Percentiles rank a stretch among this genome's conserved stretches.
Conservation (phyloP, 441 rosid species). For the Arabidopsis hybrid region DNA sequence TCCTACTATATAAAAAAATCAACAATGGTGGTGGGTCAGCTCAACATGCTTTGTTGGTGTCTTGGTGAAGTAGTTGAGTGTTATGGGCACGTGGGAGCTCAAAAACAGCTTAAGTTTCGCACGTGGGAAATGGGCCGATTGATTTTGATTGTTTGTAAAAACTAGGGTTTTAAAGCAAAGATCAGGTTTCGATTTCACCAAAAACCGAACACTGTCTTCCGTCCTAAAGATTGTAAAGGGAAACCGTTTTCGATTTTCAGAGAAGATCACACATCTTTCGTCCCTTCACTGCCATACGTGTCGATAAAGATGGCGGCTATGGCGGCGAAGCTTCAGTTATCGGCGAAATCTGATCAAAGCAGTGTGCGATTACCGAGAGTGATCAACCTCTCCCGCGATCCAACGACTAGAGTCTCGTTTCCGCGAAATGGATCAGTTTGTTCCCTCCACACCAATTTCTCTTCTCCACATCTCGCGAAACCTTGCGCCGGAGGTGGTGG, state of each 20-base stretch:
- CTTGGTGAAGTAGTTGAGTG: constrained; percentile 43
- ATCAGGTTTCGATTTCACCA: constrained; percentile 4
- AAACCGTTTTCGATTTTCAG: constrained; percentile 1
- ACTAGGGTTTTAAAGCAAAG: constrained; percentile 36
- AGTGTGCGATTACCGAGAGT: constrained; percentile 31
- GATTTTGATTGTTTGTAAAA: background rate
- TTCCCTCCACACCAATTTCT: constrained; percentile 44
- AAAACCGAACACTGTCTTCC: background rate
- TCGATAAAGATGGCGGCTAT: constrained; percentile 54
- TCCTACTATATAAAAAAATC: constrained; percentile 15
- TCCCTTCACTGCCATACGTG: background rate
- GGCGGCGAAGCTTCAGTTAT: constrained; percentile 51
- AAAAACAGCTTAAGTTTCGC: constrained; percentile 6
- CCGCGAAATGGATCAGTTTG: constrained; percentile 49
- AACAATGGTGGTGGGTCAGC: constrained; percentile 35
- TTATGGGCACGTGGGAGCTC: constrained; percentile 34
- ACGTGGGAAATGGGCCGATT: constrained; percentile 42
- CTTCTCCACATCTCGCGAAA: constrained; percentile 33
- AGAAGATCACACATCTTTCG: constrained; percentile 21
- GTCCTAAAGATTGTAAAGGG: background rate
- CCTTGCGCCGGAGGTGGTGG: constrained; percentile 43
- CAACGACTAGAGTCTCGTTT: constrained; percentile 42
- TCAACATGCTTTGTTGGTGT: constrained; percentile 16
- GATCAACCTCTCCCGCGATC: constrained; percentile 38
- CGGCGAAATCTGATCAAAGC: constrained; percentile 46